Evolutionary conservation across 2,329 filamentous ascomycete species (phyloP).

Genomic region (Fusarium veterinarium): DNA sequence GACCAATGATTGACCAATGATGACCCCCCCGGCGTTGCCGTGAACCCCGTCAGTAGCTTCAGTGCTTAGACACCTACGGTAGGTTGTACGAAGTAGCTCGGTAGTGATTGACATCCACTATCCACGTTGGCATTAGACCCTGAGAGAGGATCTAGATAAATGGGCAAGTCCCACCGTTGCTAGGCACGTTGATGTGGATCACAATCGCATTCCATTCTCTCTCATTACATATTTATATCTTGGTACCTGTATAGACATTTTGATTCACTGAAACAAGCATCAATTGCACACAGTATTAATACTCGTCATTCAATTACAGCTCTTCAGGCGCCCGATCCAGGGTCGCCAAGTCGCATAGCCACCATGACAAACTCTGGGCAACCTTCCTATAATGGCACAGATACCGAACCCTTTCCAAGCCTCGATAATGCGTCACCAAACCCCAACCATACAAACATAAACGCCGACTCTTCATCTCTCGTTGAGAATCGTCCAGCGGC

Average conservation of each 20-base stretch:
- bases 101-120: neutral
- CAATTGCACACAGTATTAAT: neutral
- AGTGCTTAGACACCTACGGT: neutral
- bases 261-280: neutral
- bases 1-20: neutral
- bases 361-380: constrained; percentile 31
- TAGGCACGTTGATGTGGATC: constrained; percentile 27
- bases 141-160: constrained; percentile 18
- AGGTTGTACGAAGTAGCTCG: neutral
- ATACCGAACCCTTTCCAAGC: constrained; percentile 45
- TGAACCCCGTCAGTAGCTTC: neutral
- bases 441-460: constrained; percentile 20
- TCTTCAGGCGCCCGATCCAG: neutral
- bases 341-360: constrained; percentile 16
- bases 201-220: constrained; percentile 10
- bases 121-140: neutral
- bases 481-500: constrained; percentile 43
- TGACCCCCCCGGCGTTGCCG: neutral
- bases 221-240: constrained; percentile 1
- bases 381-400: constrained; percentile 29
- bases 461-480: constrained; percentile 11
- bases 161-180: constrained; percentile 27
- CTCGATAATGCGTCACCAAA: constrained; percentile 36
- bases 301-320: neutral
- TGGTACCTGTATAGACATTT: neutral